A percentile compares a stretch with the other conserved stretches of the same genome.
phyloP scores from a whole-genome alignment of 768 basidiomycete genomes.

The Phallus indusiatus region DNA sequence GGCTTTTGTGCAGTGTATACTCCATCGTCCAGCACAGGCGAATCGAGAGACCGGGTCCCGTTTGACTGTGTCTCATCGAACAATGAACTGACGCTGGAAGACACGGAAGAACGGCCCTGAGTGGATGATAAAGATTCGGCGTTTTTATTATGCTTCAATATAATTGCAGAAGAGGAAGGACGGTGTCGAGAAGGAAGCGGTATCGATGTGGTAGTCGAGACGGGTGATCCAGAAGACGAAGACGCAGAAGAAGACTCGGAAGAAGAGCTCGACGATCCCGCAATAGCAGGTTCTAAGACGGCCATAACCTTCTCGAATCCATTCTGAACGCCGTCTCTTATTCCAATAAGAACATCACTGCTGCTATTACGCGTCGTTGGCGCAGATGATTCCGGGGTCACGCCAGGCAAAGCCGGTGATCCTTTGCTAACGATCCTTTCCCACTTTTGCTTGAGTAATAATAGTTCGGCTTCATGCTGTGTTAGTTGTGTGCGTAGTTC shows the following conservation, averaged over 20 bases:
- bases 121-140: neutral
- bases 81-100: constrained; percentile 7
- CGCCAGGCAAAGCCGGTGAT: neutral
- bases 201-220: neutral
- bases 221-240: neutral
- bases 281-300: constrained; percentile 1
- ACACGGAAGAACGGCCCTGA: neutral
- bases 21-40: neutral
- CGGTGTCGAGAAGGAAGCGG: neutral
- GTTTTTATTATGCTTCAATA: neutral
- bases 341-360: constrained; percentile 3
- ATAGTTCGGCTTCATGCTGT: constrained; percentile 62
- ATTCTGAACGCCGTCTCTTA: constrained; percentile 7
- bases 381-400: neutral
- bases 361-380: neutral
- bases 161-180: neutral
- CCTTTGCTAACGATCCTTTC: constrained; percentile 66
- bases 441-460: constrained; percentile 75
- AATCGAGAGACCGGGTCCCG: neutral
- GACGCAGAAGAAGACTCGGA: neutral
- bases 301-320: constrained; percentile 5
- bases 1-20: neutral
- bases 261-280: neutral
- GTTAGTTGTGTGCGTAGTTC: constrained; percentile 70
- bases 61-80: constrained; percentile 1